Evolutionary conservation across 371 early-diverging fungal genomes (phyloP).

Genomic region (Mycotypha africana): DNA sequence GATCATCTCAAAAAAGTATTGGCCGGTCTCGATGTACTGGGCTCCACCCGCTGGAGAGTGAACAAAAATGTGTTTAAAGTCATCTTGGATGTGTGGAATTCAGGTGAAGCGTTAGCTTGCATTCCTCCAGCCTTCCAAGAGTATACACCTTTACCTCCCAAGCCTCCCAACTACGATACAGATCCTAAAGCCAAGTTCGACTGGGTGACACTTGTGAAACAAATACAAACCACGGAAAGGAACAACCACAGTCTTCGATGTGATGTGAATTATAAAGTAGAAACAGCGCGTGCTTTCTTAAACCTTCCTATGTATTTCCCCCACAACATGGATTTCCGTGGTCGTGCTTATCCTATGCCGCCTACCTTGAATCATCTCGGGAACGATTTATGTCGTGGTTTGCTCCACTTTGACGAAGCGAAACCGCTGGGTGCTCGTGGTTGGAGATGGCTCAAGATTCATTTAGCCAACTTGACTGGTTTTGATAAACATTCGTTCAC

Average conservation of each 20-base stretch:
- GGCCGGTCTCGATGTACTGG: conserved; percentile 86
- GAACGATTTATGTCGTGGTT: conserved; percentile 92
- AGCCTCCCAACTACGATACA: conserved; percentile 69
- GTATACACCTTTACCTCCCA: conserved; percentile 39
- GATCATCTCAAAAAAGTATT: conserved; percentile 66
- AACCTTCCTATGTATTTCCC: conserved; percentile 93
- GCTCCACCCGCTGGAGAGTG: conserved; percentile 85
- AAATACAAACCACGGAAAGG: conserved; percentile 48
- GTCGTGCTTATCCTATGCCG: conserved; percentile 97
- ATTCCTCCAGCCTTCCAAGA: conserved; percentile 52
- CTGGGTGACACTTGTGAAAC: conserved; percentile 47
- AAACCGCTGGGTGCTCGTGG: conserved; percentile 87
- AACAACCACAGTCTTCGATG: conserved; percentile 87
- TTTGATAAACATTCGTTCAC: conserved; percentile 89
- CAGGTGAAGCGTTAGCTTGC: conserved; percentile 68
- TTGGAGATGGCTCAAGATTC: conserved; percentile 92
- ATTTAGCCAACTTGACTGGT: conserved; percentile 91
- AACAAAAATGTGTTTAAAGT: conserved; percentile 80
- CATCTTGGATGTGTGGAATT: conserved; percentile 86
- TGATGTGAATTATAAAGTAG: conserved; percentile 92
- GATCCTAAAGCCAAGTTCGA: conserved; percentile 52
- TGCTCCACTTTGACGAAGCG: conserved; percentile 79
- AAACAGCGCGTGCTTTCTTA: conserved; percentile 89
- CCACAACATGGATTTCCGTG: conserved; percentile 97
- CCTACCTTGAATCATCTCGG: conserved; percentile 94